Evolutionary conservation across 2,329 filamentous ascomycete species (phyloP).

Genomic region (Zalaria obscura): DNA sequence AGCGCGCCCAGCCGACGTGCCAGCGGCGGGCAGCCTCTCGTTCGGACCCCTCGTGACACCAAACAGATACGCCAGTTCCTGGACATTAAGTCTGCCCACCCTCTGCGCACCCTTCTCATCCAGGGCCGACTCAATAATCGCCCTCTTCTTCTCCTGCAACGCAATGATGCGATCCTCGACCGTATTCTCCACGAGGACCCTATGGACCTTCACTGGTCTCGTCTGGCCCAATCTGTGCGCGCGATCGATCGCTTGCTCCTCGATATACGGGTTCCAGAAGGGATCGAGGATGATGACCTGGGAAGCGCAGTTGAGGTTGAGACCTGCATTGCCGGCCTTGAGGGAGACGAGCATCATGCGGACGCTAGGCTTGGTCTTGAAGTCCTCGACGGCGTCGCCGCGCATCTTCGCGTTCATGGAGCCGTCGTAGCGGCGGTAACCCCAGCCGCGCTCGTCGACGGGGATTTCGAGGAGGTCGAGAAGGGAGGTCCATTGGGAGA

Average conservation of each 20-base stretch:
- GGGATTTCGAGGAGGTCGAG: constrained; percentile 66
- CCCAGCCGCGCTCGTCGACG: constrained; percentile 42
- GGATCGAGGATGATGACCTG: constrained; percentile 85
- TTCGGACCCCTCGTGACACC: constrained; percentile 15
- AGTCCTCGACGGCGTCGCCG: constrained; percentile 52
- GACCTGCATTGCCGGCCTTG: constrained; percentile 69
- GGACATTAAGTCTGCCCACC: constrained; percentile 49
- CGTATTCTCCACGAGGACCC: constrained; percentile 60
- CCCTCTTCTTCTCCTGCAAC: constrained; percentile 65
- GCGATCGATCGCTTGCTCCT: constrained; percentile 83
- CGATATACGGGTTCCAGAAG: constrained; percentile 89
- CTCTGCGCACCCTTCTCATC: constrained; percentile 58
- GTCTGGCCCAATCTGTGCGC: constrained; percentile 78
- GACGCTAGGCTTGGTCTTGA: constrained; percentile 42
- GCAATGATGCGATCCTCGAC: constrained; percentile 77
- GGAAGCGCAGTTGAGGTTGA: constrained; percentile 72
- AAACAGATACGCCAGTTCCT: constrained; percentile 60
- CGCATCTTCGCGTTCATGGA: constrained; percentile 55
- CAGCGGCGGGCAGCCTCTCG: not conserved
- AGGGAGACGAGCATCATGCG: constrained; percentile 63
- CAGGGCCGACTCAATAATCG: constrained; percentile 63
- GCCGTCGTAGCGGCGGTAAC: constrained; percentile 61
- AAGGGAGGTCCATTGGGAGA: constrained; percentile 68
- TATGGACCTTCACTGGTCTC: constrained; percentile 61
- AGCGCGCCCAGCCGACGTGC: no score